Conservation (phyloP, 352 stramenopile genomes). For the Ochromonadaceae sp. region DNA sequence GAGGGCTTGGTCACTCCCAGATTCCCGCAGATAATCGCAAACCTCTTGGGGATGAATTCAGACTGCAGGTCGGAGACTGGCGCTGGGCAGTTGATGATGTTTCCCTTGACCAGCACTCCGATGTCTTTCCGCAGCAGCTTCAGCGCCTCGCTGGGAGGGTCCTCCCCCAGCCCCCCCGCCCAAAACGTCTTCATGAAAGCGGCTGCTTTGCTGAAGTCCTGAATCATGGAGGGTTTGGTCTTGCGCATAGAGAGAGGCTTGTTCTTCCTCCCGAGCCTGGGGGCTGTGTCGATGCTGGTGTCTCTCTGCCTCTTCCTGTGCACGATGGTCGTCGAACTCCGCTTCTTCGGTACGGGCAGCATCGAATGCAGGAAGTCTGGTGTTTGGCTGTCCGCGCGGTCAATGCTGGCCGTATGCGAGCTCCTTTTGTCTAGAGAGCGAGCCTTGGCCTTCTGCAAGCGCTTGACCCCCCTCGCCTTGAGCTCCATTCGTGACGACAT, state of each 20-base stretch:
- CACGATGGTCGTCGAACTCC: no score
- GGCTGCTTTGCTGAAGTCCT: slow-evolving; percentile 43
- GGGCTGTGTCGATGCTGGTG: no score
- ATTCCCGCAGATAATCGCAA: no score
- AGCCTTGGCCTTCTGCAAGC: no score
- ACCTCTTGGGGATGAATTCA: not conserved
- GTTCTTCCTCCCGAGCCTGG: not conserved
- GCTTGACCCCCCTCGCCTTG: no score
- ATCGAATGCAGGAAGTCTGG: no score
- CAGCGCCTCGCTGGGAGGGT: not conserved
- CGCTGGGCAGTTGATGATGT: not conserved
- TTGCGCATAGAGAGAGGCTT: not conserved
- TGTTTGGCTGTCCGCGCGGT: no score
- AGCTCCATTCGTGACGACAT: no score
- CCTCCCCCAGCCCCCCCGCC: slow-evolving; percentile 18
- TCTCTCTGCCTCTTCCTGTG: no score
- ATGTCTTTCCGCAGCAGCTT: slow-evolving; percentile 3
- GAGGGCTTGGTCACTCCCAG: not conserved
- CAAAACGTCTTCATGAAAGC: slow-evolving; percentile 61
- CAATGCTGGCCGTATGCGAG: no score
- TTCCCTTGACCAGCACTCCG: not conserved
- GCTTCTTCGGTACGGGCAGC: no score
- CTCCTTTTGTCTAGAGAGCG: no score
- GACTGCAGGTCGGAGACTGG: not conserved
- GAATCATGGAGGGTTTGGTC: slow-evolving; percentile 16